phyloP scores from a whole-genome alignment of 495 filamentous ascomycete species.

The Penicillium macrosclerotiorum region DNA sequence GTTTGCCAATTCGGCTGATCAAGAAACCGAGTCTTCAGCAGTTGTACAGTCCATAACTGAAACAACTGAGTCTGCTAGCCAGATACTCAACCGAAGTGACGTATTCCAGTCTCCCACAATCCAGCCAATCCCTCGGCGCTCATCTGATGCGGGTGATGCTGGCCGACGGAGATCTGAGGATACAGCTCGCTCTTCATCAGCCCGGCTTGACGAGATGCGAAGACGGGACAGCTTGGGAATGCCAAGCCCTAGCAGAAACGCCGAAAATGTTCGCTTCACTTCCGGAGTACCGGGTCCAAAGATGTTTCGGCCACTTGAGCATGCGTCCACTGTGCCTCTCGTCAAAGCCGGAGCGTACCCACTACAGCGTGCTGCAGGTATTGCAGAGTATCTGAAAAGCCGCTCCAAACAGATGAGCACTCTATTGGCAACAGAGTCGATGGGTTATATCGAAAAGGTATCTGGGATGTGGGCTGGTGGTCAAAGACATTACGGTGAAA shows the following conservation, averaged over 20 bases:
- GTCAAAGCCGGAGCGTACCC: constrained; percentile 76
- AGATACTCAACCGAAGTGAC: constrained; percentile 82
- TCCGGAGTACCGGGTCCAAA: constrained; percentile 23
- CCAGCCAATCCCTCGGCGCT: constrained; percentile 34
- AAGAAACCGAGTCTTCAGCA: constrained; percentile 65
- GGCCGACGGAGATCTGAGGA: constrained; percentile 41
- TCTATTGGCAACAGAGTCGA: constrained; percentile 86
- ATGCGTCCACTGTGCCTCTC: constrained; percentile 30
- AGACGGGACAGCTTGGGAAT: background rate
- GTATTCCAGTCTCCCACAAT: constrained; percentile 88
- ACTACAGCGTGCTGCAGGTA: constrained; percentile 77
- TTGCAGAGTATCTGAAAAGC: constrained; percentile 79
- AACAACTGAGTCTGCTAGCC: constrained; percentile 76
- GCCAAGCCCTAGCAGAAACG: background rate
- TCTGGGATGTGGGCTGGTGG: constrained; percentile 97
- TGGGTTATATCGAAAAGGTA: constrained; percentile 96
- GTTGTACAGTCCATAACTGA: constrained; percentile 72
- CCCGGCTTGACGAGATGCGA: constrained; percentile 7
- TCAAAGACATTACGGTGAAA: constrained; percentile 81
- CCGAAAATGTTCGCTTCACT: constrained; percentile 14
- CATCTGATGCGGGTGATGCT: constrained; percentile 25
- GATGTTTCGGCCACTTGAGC: background rate
- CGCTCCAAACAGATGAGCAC: constrained; percentile 79
- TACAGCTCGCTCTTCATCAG: constrained; percentile 34
- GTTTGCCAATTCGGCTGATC: constrained; percentile 67